These are phyloP conservation scores for Dothideomycetes sp. DNA, from an alignment of 2,329 filamentous ascomycete species.

Conservation along the genomic window DNA sequence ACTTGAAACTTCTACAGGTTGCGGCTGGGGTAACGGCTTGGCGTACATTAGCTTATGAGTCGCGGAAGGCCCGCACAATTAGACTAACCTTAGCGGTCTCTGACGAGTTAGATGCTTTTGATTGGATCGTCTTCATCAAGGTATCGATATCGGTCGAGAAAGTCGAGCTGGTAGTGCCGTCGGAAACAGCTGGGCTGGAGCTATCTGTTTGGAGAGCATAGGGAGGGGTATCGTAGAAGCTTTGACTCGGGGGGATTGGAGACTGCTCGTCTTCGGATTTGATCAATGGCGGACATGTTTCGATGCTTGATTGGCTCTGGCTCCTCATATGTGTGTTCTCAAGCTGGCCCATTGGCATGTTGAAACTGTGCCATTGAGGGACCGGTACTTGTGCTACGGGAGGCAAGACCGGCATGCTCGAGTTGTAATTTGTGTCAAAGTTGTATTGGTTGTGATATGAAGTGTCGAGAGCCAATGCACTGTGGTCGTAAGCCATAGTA, in stretches of 20 bases:
- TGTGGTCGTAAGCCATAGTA: slow-evolving; percentile 5
- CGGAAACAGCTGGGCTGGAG: slow-evolving; percentile 4
- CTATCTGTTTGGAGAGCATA: slow-evolving; percentile 17
- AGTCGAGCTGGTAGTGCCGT: slow-evolving; percentile 5
- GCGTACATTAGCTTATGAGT: neutral
- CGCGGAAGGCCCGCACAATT: neutral
- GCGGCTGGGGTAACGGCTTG: neutral
- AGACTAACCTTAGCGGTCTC: slow-evolving; percentile 11
- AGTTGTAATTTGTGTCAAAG: slow-evolving; percentile 5
- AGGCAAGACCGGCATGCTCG: slow-evolving; percentile 8
- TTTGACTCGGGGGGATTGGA: slow-evolving; percentile 32
- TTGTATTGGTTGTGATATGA: slow-evolving; percentile 8
- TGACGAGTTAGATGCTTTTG: slow-evolving; percentile 43
- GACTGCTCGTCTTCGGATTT: slow-evolving; percentile 35
- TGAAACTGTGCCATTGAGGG: slow-evolving; percentile 7
- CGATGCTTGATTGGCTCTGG: slow-evolving; percentile 20
- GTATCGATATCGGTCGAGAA: slow-evolving; percentile 23
- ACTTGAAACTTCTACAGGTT: slow-evolving; percentile 2
- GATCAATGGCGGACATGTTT: slow-evolving; percentile 29
- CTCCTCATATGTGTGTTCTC: slow-evolving; percentile 19
- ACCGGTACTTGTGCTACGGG: slow-evolving; percentile 1
- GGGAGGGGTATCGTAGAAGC: slow-evolving; percentile 29
- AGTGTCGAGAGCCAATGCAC: slow-evolving; percentile 6
- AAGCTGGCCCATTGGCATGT: slow-evolving; percentile 11
- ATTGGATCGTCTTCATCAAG: slow-evolving; percentile 81